Percentiles rank a stretch among this genome's conserved stretches.
Conservation (phyloP, 257 asterid species). For the Euphrasia confusa region DNA sequence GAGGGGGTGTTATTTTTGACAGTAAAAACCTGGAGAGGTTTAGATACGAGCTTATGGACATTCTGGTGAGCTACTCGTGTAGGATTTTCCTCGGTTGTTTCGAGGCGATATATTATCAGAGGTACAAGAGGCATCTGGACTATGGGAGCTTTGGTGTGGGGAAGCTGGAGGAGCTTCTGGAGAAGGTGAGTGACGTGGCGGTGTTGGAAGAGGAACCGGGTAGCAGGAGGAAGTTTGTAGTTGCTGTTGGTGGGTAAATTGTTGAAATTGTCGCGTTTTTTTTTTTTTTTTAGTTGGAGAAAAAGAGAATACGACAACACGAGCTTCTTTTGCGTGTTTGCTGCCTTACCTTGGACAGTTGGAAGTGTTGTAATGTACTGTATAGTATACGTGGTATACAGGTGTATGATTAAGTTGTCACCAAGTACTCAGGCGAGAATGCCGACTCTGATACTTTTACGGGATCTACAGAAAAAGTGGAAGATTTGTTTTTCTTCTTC, state of each 20-base stretch:
- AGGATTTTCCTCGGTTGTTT: slow-evolving; percentile 54
- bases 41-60: slow-evolving; percentile 81
- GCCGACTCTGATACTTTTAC: slow-evolving; percentile 7
- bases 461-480: slow-evolving; percentile 15
- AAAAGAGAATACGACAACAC: neutral
- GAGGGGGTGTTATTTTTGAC: neutral
- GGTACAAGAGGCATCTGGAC: slow-evolving; percentile 73
- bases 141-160: slow-evolving; percentile 62
- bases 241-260: slow-evolving; percentile 41
- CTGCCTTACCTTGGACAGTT: neutral
- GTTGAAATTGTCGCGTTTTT: neutral
- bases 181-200: slow-evolving; percentile 67
- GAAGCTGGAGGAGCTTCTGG: slow-evolving; percentile 67
- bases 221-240: slow-evolving; percentile 54
- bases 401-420: neutral
- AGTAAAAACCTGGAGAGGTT: slow-evolving; percentile 44
- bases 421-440: neutral
- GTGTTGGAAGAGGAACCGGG: slow-evolving; percentile 67
- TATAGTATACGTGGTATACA: neutral
- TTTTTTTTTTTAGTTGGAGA: slow-evolving; percentile 4
- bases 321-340: neutral
- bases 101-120: slow-evolving; percentile 66
- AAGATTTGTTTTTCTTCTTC: too few species aligned
- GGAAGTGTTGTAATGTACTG: neutral
- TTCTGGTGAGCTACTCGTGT: slow-evolving; percentile 82